Evolutionary conservation across 306 rosid genomes (phyloP).

Genomic region (Vigna trinervia): DNA sequence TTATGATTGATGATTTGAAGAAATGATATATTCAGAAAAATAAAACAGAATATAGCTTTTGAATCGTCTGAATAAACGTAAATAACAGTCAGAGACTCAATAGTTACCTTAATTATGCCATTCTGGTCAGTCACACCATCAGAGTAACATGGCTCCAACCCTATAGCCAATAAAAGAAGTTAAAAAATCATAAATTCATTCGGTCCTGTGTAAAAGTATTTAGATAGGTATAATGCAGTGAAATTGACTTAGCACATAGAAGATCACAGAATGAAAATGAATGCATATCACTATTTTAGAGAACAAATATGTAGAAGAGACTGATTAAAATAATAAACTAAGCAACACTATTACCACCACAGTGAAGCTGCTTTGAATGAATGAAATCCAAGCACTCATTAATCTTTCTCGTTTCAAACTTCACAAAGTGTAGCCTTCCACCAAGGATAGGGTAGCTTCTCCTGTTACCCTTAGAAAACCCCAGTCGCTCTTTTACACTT

Average conservation of each 20-base stretch:
- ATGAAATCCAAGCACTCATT: slow-evolving; percentile 95
- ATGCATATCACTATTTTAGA: slow-evolving; percentile 13
- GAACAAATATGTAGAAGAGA: slow-evolving; percentile 3
- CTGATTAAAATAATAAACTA: not conserved
- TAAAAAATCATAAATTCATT: slow-evolving; percentile 10
- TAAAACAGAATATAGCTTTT: slow-evolving; percentile 4
- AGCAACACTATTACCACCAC: slow-evolving; percentile 63
- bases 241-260: slow-evolving; percentile 33
- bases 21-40: slow-evolving; percentile 14
- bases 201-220: not conserved
- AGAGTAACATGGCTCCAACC: slow-evolving; percentile 71
- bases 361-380: slow-evolving; percentile 89
- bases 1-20: slow-evolving; percentile 12
- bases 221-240: slow-evolving; percentile 25
- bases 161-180: slow-evolving; percentile 42
- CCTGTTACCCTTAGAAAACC: slow-evolving; percentile 74
- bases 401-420: slow-evolving; percentile 93
- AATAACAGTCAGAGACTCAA: slow-evolving; percentile 25
- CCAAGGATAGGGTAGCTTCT: slow-evolving; percentile 97
- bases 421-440: slow-evolving; percentile 98
- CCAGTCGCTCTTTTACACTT: slow-evolving; percentile 71
- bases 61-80: slow-evolving; percentile 22
- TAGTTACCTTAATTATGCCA: slow-evolving; percentile 84
- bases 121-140: slow-evolving; percentile 59
- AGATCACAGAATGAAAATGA: slow-evolving; percentile 16